Conservation (phyloP, 2,329 filamentous ascomycete species). For the Sclerotinia sclerotiorum region DNA sequence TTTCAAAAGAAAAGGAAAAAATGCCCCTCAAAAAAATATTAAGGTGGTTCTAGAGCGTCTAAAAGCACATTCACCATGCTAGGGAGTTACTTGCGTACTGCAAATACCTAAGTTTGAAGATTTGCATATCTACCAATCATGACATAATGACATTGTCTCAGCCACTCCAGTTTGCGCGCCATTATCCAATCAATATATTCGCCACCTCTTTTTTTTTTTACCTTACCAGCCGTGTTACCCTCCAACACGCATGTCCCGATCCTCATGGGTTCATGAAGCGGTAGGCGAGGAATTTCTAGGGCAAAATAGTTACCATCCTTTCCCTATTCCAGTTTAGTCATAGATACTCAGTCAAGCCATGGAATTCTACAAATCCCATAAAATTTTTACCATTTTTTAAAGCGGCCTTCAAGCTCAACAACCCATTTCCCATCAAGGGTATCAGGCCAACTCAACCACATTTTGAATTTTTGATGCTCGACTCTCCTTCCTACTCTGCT, state of each 20-base stretch:
- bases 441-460: conserved; percentile 12
- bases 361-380: conserved; percentile 24
- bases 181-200: conserved; percentile 12
- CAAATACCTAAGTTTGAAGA: neutral
- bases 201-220: conserved; percentile 5
- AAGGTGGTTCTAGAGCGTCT: neutral
- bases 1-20: neutral
- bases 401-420: conserved; percentile 18
- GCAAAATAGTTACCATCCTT: neutral
- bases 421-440: conserved; percentile 18
- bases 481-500: conserved; percentile 6
- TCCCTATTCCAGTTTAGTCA: conserved; percentile 13
- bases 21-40: neutral
- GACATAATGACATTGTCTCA: neutral
- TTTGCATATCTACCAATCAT: neutral
- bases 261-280: neutral
- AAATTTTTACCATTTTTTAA: conserved; percentile 20
- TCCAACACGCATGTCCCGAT: neutral
- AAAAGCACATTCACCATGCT: neutral
- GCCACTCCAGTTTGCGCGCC: conserved; percentile 2
- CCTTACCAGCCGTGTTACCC: neutral
- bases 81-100: neutral
- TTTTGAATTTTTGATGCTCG: neutral
- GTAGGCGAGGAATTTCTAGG: neutral
- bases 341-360: conserved; percentile 5